Percentiles rank a stretch among this genome's conserved stretches.
Evolutionary conservation across 2,329 filamentous ascomycete genomes (phyloP).

Genomic region (Alternaria novae-zelandiae): DNA sequence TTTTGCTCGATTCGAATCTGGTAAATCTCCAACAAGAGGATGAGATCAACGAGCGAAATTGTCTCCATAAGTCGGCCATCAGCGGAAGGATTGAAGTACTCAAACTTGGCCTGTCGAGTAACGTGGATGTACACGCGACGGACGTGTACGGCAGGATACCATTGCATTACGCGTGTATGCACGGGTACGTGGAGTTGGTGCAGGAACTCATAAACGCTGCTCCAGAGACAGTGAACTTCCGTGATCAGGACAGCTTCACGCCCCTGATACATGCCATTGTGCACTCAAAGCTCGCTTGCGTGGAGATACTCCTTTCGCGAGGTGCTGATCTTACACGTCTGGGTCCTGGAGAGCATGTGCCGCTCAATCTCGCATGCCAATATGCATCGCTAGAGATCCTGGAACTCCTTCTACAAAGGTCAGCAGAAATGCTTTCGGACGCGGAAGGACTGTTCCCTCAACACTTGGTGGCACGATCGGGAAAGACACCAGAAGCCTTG

Average conservation of each 20-base stretch:
- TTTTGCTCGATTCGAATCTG: slow-evolving; percentile 78
- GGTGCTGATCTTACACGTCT: slow-evolving; percentile 86
- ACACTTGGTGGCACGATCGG: slow-evolving; percentile 90
- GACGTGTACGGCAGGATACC: slow-evolving; percentile 96
- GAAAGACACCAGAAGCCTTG: slow-evolving; percentile 79
- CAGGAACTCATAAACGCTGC: slow-evolving; percentile 73
- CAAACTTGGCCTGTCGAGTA: slow-evolving; percentile 73
- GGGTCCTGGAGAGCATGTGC: slow-evolving; percentile 89
- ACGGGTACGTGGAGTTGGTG: slow-evolving; percentile 85
- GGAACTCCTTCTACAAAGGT: slow-evolving; percentile 79
- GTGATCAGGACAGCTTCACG: slow-evolving; percentile 97
- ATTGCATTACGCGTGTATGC: slow-evolving; percentile 94
- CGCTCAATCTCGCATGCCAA: slow-evolving; percentile 92
- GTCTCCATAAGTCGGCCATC: slow-evolving; percentile 94
- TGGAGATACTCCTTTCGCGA: slow-evolving; percentile 75
- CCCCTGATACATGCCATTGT: slow-evolving; percentile 95
- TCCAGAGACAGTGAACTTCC: slow-evolving; percentile 78
- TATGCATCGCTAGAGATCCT: slow-evolving; percentile 87
- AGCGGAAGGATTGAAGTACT: slow-evolving; percentile 85
- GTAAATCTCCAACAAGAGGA: slow-evolving; percentile 94
- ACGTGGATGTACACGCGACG: slow-evolving; percentile 77
- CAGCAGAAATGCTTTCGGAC: slow-evolving; percentile 85
- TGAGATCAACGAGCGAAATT: slow-evolving; percentile 97
- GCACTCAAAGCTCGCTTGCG: slow-evolving; percentile 80
- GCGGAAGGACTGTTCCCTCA: slow-evolving; percentile 97